Conservation (phyloP, 208 protist genomes). For the Leishmania tropica region DNA sequence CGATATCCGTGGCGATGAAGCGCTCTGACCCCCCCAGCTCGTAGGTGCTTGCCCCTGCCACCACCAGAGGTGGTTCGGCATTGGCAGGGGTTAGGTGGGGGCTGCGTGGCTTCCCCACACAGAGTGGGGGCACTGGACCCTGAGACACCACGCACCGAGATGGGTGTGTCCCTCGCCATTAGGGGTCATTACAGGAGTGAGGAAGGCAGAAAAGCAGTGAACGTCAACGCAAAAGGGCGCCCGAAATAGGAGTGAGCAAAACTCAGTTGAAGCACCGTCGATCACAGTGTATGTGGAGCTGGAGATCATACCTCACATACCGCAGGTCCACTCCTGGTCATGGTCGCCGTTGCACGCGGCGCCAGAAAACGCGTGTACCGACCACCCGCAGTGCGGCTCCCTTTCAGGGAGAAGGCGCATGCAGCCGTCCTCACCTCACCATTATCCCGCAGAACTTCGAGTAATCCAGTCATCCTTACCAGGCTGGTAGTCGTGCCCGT, state of each 20-base stretch:
- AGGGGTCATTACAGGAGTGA: background rate
- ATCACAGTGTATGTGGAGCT: constrained; percentile 68
- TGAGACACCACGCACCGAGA: background rate
- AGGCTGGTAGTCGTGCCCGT: constrained; percentile 55
- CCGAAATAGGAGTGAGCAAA: background rate
- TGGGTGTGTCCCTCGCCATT: background rate
- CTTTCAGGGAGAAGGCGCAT: constrained; percentile 68
- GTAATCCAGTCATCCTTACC: constrained; percentile 89
- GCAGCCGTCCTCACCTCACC: constrained; percentile 85
- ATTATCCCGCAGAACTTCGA: constrained; percentile 85
- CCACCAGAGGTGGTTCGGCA: background rate
- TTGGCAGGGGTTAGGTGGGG: background rate
- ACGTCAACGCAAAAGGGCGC: background rate
- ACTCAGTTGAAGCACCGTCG: background rate
- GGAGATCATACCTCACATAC: constrained; percentile 88
- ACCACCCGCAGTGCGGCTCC: constrained; percentile 38
- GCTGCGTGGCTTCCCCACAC: background rate
- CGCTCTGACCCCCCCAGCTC: background rate
- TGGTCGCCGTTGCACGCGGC: constrained; percentile 72
- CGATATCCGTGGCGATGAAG: background rate
- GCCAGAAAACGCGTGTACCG: constrained; percentile 52
- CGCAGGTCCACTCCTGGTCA: constrained; percentile 62
- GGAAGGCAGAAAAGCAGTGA: background rate
- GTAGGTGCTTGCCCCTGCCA: background rate
- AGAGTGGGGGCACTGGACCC: background rate